Base-by-base conservation (phyloP, 805 yeast species). In the Metschnikowia colocasiae region DNA sequence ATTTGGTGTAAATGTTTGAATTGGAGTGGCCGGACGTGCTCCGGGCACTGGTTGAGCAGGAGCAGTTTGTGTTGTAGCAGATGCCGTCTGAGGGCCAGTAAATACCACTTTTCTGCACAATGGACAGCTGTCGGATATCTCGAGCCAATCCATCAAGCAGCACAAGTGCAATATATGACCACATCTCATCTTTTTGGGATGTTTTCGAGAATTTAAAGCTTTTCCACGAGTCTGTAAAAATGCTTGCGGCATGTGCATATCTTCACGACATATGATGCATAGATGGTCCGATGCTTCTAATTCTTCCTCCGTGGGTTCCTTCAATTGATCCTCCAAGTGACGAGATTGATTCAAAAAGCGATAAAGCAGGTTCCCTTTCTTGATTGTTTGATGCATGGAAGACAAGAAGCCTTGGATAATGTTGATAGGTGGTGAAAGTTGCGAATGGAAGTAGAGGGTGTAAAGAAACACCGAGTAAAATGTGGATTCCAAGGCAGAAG, bases 181-280 rank as follows among this genome's bases (percentile, higher is more conserved):
- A 71, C 99, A 94, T 1, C 71, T 75, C 41, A 94, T 72, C 59
- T 78, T 85, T 63, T 88, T 89, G 4, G 98, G 96, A 41, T 67
- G 71, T 37, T 68, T 66, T 47, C 86, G 58, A 6, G 58, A 30
- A 7, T 67, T 46, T 18, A 68, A 40, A 26, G 59, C 55, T 42
- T 57, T 58, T 31, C 55, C 53, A 13, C 57, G 54, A 2, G 27
- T 23, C 9, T 45, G 37, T 30, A 72, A 47, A 68, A 68, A 57
- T 57, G 70, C 57, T 49, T 64, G 75, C 2, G 63, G 70, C 1
- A 81, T 60, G 5, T 73, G 63, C 92, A 92, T 85, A 51, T 88
- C 96, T 56, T 94, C 98, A 57, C 96, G 81, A 67, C 99, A 92
- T 34, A 92, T 85, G 51, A 89, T 89, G 67, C 99, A 87, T 61